These are phyloP conservation scores for Aspergillus sp. DNA, from an alignment of 2,329 filamentous ascomycete genomes.

Conservation along the genomic window DNA sequence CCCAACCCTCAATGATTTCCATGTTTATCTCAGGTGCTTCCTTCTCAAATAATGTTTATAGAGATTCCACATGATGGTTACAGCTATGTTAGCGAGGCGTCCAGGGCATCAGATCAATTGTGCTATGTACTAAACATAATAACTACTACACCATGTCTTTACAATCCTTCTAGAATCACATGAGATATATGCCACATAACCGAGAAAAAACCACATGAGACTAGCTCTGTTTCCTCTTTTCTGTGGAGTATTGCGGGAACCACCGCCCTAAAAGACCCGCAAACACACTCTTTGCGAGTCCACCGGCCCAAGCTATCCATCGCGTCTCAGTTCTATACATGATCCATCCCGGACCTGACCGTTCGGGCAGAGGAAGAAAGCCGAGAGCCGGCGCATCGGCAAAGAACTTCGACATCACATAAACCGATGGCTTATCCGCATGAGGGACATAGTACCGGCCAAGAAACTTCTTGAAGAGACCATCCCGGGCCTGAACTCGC, in stretches of 20 bases:
- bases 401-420: conserved; percentile 16
- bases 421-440: conserved; percentile 10
- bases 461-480: conserved; percentile 14
- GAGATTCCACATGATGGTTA: not conserved
- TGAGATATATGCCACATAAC: too few species aligned
- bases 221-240: too few species aligned
- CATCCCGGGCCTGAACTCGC: conserved; percentile 19
- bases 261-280: not conserved
- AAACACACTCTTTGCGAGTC: not conserved
- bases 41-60: conserved; percentile 1
- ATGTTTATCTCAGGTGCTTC: not conserved
- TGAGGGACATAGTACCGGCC: conserved; percentile 19
- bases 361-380: conserved; percentile 14
- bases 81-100: conserved; percentile 15
- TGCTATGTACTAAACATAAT: too few species aligned
- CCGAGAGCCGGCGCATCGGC: conserved; percentile 11
- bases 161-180: too few species aligned
- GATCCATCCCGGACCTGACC: conserved; percentile 11
- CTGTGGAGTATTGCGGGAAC: not conserved
- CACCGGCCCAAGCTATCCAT: not conserved
- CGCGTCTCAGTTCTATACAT: conserved; percentile 3
- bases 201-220: too few species aligned
- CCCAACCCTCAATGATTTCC: conserved; percentile 14
- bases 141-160: too few species aligned
- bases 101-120: conserved; percentile 4